phyloP scores from a whole-genome alignment of 2,329 filamentous ascomycete genomes.

The Berkeleyomyces basicola region DNA sequence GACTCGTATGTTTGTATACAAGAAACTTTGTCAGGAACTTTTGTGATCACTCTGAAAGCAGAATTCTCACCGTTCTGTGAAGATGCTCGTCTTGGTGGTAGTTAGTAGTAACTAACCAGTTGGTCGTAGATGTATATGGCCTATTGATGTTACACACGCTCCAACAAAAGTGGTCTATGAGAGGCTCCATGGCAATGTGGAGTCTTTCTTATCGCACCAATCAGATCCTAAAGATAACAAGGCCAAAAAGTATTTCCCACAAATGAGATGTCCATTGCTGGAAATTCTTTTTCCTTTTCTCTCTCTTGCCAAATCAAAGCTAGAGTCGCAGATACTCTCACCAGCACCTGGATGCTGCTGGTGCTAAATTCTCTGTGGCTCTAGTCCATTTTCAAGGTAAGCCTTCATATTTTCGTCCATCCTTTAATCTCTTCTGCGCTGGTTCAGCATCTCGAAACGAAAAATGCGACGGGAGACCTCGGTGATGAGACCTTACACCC shows the following conservation, averaged over 20 bases:
- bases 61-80: too few species aligned
- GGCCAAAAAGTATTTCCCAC: not conserved
- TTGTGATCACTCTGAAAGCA: too few species aligned
- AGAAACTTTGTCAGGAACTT: too few species aligned
- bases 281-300: not conserved
- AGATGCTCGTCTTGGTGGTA: too few species aligned
- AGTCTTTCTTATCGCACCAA: not conserved
- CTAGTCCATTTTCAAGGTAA: not conserved
- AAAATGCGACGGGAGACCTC: constrained; percentile 1
- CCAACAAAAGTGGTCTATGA: not conserved
- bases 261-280: not conserved
- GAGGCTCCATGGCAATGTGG: not conserved
- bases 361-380: not conserved
- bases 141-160: too few species aligned
- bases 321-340: not conserved
- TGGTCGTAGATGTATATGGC: too few species aligned
- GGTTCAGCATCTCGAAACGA: not conserved
- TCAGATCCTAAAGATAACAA: not conserved
- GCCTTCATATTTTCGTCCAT: not conserved
- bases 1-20: too few species aligned
- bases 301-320: not conserved
- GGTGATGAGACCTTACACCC: constrained; percentile 24
- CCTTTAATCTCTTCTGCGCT: not conserved
- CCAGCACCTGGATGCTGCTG: not conserved
- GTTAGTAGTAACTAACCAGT: too few species aligned